phyloP scores from a whole-genome alignment of 2,329 filamentous ascomycete genomes.

The Trichoderma asperellum region DNA sequence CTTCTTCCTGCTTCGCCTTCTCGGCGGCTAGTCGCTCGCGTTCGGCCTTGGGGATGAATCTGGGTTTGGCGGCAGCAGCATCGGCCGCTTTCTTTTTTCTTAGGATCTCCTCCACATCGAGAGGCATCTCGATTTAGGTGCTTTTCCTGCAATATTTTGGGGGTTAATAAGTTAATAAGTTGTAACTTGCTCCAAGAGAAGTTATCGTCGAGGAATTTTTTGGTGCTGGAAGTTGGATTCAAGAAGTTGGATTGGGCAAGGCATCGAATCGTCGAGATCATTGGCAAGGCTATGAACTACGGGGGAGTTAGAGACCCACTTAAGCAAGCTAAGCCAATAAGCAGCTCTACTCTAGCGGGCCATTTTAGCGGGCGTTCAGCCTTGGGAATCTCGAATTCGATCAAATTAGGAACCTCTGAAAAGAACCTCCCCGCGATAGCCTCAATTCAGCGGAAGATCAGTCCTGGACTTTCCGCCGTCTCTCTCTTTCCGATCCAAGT shows the following conservation, averaged over 20 bases:
- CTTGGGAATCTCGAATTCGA: slow-evolving; percentile 28
- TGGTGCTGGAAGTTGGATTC: neutral
- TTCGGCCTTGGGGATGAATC: slow-evolving; percentile 82
- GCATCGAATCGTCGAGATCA: neutral
- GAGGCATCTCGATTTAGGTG: slow-evolving; percentile 40
- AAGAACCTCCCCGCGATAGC: slow-evolving; percentile 9
- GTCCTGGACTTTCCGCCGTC: neutral
- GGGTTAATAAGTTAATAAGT: neutral
- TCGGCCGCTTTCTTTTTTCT: slow-evolving; percentile 85
- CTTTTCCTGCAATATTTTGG: neutral
- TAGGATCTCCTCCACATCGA: slow-evolving; percentile 85
- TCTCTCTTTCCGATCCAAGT: neutral
- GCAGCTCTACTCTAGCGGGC: neutral
- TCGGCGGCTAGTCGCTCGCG: slow-evolving; percentile 80
- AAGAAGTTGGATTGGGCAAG: neutral
- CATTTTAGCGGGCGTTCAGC: slow-evolving; percentile 29
- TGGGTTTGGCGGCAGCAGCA: slow-evolving; percentile 82
- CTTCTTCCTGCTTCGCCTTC: slow-evolving; percentile 71
- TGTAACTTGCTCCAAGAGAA: neutral
- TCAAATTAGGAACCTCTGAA: slow-evolving; percentile 16
- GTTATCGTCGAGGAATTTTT: neutral
- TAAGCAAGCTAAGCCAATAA: neutral
- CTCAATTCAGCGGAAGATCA: neutral
- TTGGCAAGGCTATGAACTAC: slow-evolving; percentile 29
- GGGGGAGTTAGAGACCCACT: slow-evolving; percentile 9